A percentile compares a stretch with the other conserved stretches of the same genome.
These are phyloP conservation scores for Pichia cabralensis DNA, from an alignment of 805 yeast species.

Conservation along the genomic window DNA sequence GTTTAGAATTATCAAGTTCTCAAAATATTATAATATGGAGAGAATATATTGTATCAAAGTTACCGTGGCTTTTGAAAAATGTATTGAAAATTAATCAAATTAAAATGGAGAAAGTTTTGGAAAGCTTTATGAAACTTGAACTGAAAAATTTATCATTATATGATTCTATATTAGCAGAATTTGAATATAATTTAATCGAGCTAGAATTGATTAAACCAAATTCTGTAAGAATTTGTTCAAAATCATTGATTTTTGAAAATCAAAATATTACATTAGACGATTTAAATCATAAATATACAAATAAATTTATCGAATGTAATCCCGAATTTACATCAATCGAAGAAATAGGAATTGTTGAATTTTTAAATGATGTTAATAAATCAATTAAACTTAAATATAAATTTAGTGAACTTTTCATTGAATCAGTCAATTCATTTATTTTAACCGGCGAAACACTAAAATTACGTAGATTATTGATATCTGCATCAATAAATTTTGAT, in stretches of 20 bases:
- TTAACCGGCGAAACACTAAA: constrained; percentile 31
- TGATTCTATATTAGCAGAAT: constrained; percentile 10
- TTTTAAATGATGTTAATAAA: constrained; percentile 37
- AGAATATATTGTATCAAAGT: constrained; percentile 18
- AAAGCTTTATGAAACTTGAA: constrained; percentile 16
- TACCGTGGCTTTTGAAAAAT: constrained; percentile 18
- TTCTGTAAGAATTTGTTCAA: neutral
- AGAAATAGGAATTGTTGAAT: constrained; percentile 42
- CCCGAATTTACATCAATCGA: constrained; percentile 41
- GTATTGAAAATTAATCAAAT: constrained; percentile 22
- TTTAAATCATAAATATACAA: constrained; percentile 11
- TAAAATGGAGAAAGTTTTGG: constrained; percentile 15
- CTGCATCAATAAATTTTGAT: constrained; percentile 35
- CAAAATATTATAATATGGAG: constrained; percentile 18
- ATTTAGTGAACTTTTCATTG: constrained; percentile 28
- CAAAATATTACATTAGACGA: constrained; percentile 7
- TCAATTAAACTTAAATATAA: constrained; percentile 35
- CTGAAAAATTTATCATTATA: constrained; percentile 7
- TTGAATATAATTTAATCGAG: constrained; percentile 14
- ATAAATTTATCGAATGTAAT: constrained; percentile 27
- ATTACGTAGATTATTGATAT: constrained; percentile 41
- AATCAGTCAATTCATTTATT: constrained; percentile 28
- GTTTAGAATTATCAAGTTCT: constrained; percentile 15
- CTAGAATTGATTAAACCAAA: constrained; percentile 15
- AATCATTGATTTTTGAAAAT: neutral